Evolutionary conservation across 108 stramenopile species (phyloP), one percentile per base, ranked within the genome.

Genomic region (Skeletonema menzelii): DNA sequence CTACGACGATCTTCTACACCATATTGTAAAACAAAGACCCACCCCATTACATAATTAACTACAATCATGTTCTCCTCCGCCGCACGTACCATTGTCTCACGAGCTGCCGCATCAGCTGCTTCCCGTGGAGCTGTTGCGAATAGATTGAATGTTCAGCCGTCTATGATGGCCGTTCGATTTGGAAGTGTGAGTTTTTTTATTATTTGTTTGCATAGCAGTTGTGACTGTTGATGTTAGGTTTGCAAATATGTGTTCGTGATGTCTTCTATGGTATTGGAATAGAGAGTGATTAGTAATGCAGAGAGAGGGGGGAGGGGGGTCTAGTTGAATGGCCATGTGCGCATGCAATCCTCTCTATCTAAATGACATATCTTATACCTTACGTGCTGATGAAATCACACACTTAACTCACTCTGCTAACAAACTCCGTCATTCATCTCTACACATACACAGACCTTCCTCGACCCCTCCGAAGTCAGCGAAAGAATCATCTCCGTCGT

Each of bases 401-500:
- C 6, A 40, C 3, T 6, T 37, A 7, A 40, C 38, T 40, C 38
- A n/a, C 40, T n/a, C n/a, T n/a, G n/a, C 15, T n/a, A n/a, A 58
- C 57, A 15, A 15, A 31, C 0, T 17, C 38, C 6, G 24, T 53
- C 49, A 24, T 60, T 60, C n/a, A 11, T 37, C 7, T 10, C 35
- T 57, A 24, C 28, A 55, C 67, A 24, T 42, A 28, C 15, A 73
- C 73, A 87, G 77, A 89, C 95, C 62, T 99, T 99, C 74, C 87
- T 99, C 76, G 93, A 97, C 84, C 77, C 90, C 62, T 85, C 69
- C 20, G 98, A 97, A 79, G 97, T 98, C 26, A 83, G 93, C 42
- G 97, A 93, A 58, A 93, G 99, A 47, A 90, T 99, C 75, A 77
- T 98, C 31, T 73, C 80, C 19, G 99, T 99, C 53, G 88, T 99